Percentiles rank a stretch among this genome's conserved stretches.
phyloP scores from a whole-genome alignment of 306 rosid species.

The Pueraria montana region DNA sequence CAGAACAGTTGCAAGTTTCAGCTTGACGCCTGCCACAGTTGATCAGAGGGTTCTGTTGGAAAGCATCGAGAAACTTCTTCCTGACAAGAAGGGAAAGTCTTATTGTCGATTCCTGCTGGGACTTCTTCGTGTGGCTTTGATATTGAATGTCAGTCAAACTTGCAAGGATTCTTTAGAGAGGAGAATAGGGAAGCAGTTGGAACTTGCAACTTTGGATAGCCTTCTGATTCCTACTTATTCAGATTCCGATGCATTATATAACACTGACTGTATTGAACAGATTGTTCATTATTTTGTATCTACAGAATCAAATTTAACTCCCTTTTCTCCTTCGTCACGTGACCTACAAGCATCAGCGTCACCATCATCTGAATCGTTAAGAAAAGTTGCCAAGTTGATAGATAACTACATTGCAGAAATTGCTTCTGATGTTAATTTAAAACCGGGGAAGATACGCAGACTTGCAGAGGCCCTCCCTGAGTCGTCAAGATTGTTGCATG shows the following conservation, averaged over 20 bases:
- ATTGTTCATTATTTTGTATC: conserved; percentile 72
- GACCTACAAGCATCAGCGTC: conserved; percentile 63
- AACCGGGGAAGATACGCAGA: conserved; percentile 52
- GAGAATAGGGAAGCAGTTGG: conserved; percentile 94
- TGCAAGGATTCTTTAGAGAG: conserved; percentile 80
- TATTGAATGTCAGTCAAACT: conserved; percentile 67
- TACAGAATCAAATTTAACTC: conserved; percentile 60
- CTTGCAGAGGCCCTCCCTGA: conserved; percentile 79
- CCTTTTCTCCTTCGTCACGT: conserved; percentile 77
- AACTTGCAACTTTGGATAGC: conserved; percentile 85
- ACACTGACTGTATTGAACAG: conserved; percentile 77
- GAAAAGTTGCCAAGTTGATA: conserved; percentile 72
- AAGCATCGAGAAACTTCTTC: conserved; percentile 85
- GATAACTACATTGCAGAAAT: conserved; percentile 62
- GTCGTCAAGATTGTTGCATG: conserved; percentile 82
- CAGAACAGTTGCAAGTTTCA: conserved; percentile 79
- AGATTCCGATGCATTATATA: conserved; percentile 81
- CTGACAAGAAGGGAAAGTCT: conserved; percentile 81
- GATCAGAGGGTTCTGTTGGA: conserved; percentile 86
- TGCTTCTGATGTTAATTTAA: conserved; percentile 64
- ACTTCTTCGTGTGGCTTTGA: conserved; percentile 90
- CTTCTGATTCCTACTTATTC: conserved; percentile 89
- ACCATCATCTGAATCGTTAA: conserved; percentile 64
- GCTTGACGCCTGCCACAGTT: conserved; percentile 76
- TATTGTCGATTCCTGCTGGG: conserved; percentile 89